phyloP scores from a whole-genome alignment of 2,329 filamentous ascomycete species.

The Epichloe bromicola region DNA sequence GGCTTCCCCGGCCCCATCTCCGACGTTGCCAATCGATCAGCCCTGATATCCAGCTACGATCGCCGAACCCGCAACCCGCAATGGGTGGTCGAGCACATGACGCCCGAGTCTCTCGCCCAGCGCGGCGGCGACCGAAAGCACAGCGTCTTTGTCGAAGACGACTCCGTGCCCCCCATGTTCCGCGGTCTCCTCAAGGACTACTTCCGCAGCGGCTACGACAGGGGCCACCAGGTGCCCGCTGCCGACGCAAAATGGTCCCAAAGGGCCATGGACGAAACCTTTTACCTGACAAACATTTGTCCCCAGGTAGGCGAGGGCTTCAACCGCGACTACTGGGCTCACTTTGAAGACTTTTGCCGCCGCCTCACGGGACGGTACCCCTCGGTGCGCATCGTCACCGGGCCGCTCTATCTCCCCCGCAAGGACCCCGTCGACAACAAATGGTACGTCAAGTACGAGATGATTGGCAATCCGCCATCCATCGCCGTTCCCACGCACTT shows the following conservation, averaged over 20 bases:
- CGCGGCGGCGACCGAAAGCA: conserved; percentile 73
- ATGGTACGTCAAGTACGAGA: conserved; percentile 91
- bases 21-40: conserved; percentile 64
- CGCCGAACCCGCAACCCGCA: conserved; percentile 80
- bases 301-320: conserved; percentile 97
- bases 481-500: conserved; percentile 97
- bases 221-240: conserved; percentile 92
- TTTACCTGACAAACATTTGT: conserved; percentile 91
- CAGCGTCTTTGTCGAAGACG: conserved; percentile 74
- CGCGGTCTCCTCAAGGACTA: conserved; percentile 88
- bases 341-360: conserved; percentile 95
- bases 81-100: conserved; percentile 97
- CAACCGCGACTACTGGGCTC: conserved; percentile 98
- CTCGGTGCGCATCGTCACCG: conserved; percentile 81
- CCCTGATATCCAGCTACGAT: conserved; percentile 80
- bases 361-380: conserved; percentile 70
- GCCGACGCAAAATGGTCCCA: conserved; percentile 96
- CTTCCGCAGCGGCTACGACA: conserved; percentile 85
- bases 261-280: conserved; percentile 87
- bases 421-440: conserved; percentile 73
- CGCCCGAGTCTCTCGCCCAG: conserved; percentile 62
- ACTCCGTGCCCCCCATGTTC: conserved; percentile 68
- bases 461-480: conserved; percentile 86
- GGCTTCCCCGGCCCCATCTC: conserved; percentile 80
- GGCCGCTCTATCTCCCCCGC: conserved; percentile 83